Base-by-base conservation (phyloP, 306 rosid genomes). In the Castanospermum australe region DNA sequence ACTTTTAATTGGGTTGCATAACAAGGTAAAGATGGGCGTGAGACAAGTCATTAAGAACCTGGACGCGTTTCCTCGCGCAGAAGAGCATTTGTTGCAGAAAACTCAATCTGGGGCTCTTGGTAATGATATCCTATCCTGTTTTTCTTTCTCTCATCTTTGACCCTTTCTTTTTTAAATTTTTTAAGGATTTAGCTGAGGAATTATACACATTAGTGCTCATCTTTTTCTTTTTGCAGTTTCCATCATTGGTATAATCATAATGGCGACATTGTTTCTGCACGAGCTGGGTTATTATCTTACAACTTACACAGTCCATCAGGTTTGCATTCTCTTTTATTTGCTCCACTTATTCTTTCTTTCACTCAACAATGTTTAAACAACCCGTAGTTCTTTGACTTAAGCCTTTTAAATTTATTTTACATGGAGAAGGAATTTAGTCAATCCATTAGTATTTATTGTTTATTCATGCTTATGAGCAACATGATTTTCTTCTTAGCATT, bases 261-360 rank as follows among this genome's bases (percentile, higher is more conserved):
- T 94, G 95, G 95, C 82, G 25, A 87, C 93, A 32, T 88, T 92
- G 65, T 94, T 94, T 71, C 8, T 92, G 78, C 99, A 94, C 70
- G 99, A 94, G 87, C 90, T 94, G 66, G 88, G 95, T 81, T 94
- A 94, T 82, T 94, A 94, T 85, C 91, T 94, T 39, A 52, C 97
- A 30, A 89, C 93, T 30, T 83, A 88, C 84, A 92, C 97, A 10
- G 91, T 92, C 14, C 99, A 94, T 73, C 89, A 92, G 99, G 99
- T 94, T 84, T 14, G 71, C 15, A 20, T 25, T 78, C 67, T 86
- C 28, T 47, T 4, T 47, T 47, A 13, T n/a, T 47, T 47, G 14
- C 51, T 3, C 18, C 3, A 1, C 0, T 8, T 38, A 5, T 38
- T 8, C 8, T 4, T 38, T 6, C 42, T 38, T 38, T 38, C 9